Base-by-base conservation (phyloP, 2,329 filamentous ascomycete genomes). In the Tolypocladium nubicola region DNA sequence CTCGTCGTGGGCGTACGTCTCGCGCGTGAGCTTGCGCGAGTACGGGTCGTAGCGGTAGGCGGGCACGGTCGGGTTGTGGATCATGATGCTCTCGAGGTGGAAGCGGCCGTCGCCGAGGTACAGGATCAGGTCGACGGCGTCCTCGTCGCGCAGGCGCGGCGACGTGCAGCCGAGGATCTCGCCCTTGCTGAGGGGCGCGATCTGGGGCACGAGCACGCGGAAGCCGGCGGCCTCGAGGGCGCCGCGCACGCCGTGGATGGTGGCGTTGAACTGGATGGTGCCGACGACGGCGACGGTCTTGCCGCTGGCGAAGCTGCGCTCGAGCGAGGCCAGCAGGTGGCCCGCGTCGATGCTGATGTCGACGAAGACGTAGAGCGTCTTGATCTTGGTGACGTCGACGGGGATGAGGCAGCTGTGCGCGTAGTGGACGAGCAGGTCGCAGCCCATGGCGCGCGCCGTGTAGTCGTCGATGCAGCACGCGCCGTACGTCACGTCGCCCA, bases 381-480 rank as follows among this genome's bases (percentile, higher is more conserved):
- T 94, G 68, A 99, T 97, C 73, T 91, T 90, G 58, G 94, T 99
- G 16, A 97, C 89, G 64, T 96, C 93, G 13, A 97, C 91, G 0
- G 94, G 94, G 64, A 99, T 96, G 61, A 99, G 79, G 66, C 94
- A 99, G 69, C 89, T 95, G 74, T 99, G 94, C 1, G 94, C 94
- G 69, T 99, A 99, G 75, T 99, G 94, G 1, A 99, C 89, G 11
- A 99, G 79, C 8, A 99, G 77, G 65, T 99, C 94, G 70, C 94
- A 99, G 1, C 91, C 94, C 26, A 99, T 81, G 0, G 95, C 94
- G 50, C 93, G 81, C 1, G 94, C 95, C 0, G 94, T 99, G 74
- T 95, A 99, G 74, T 99, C 94, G 70, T 99, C 94, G 65, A 99
- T 97, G 69, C 94, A 99, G 77, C 94, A 99, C 26, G 94, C 94